A percentile compares a stretch with the other conserved stretches of the same genome.
Evolutionary conservation across 2,329 filamentous ascomycete species (phyloP).

Genomic region (Diplocarpon rosae): DNA sequence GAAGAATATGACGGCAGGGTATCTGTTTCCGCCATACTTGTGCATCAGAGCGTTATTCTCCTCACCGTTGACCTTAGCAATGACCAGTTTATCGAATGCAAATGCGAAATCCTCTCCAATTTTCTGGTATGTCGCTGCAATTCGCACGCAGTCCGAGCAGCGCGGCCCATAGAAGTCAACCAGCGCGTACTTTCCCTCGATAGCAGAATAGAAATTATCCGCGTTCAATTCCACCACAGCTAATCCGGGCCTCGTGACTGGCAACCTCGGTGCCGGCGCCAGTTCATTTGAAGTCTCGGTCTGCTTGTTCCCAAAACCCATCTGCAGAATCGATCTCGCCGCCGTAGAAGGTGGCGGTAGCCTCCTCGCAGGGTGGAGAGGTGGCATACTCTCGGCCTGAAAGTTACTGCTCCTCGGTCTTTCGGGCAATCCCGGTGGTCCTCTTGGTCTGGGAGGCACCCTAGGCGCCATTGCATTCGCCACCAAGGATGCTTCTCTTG

Average conservation of each 20-base stretch:
- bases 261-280: constrained; percentile 8
- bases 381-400: constrained; percentile 7
- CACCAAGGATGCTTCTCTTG: constrained; percentile 11
- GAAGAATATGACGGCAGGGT: constrained; percentile 97
- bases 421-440: constrained; percentile 36
- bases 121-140: constrained; percentile 80
- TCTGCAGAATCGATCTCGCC: constrained; percentile 15
- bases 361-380: constrained; percentile 14
- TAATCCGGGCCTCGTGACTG: constrained; percentile 8
- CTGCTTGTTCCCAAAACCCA: constrained; percentile 22
- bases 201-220: constrained; percentile 76
- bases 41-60: constrained; percentile 63
- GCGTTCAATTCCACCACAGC: constrained; percentile 73
- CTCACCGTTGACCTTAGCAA: constrained; percentile 92
- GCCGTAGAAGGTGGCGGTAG: constrained; percentile 17
- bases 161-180: constrained; percentile 98
- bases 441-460: constrained; percentile 23
- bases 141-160: constrained; percentile 91
- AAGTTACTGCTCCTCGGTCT: constrained; percentile 14
- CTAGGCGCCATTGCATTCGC: constrained; percentile 20
- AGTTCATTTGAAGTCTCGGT: constrained; percentile 16
- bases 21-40: constrained; percentile 66
- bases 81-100: constrained; percentile 62
- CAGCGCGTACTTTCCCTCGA: constrained; percentile 84
- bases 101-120: constrained; percentile 65